Percentiles rank a stretch among this genome's conserved stretches.
Evolutionary conservation across 1,284 basidiomycete species (phyloP).

Genomic region (Trichosporon asahii): DNA sequence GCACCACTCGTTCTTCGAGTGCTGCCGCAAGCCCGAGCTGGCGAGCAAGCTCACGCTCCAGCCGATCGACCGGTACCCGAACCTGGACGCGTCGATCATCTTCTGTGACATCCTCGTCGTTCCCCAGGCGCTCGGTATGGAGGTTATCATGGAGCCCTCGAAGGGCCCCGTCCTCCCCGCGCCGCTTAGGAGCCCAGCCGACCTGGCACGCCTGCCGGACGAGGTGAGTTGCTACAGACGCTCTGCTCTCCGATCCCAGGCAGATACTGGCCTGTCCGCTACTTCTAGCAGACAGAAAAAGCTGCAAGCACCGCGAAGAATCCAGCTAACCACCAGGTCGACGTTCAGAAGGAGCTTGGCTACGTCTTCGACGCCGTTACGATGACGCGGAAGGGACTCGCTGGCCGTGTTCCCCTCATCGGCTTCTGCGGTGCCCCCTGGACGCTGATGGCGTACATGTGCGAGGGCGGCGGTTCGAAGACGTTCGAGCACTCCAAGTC

Average conservation of each 20-base stretch:
- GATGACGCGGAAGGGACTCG: constrained; percentile 68
- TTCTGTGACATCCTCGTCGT: constrained; percentile 96
- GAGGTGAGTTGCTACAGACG: no score
- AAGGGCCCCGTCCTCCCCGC: constrained; percentile 75
- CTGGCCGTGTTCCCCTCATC: constrained; percentile 85
- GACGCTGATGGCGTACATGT: constrained; percentile 96
- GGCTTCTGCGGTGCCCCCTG: constrained; percentile 94
- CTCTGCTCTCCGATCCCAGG: no score
- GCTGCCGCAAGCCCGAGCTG: constrained; percentile 81
- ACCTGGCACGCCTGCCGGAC: constrained; percentile 62
- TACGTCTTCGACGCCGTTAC: constrained; percentile 91
- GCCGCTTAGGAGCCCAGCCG: constrained; percentile 71
- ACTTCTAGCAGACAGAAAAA: no score
- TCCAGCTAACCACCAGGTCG: constrained; percentile 52
- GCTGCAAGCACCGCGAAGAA: no score
- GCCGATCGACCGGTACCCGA: constrained; percentile 78
- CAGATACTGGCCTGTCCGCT: no score
- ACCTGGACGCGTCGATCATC: constrained; percentile 90
- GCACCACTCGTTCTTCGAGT: constrained; percentile 84
- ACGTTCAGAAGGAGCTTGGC: constrained; percentile 74
- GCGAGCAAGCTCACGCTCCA: constrained; percentile 85
- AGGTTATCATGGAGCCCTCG: constrained; percentile 81
- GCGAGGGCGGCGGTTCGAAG: constrained; percentile 87
- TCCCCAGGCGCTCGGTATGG: constrained; percentile 92
- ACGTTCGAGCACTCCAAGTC: constrained; percentile 82